phyloP scores from a whole-genome alignment of 2,329 filamentous ascomycete genomes.

The Trichoderma guizhouense region DNA sequence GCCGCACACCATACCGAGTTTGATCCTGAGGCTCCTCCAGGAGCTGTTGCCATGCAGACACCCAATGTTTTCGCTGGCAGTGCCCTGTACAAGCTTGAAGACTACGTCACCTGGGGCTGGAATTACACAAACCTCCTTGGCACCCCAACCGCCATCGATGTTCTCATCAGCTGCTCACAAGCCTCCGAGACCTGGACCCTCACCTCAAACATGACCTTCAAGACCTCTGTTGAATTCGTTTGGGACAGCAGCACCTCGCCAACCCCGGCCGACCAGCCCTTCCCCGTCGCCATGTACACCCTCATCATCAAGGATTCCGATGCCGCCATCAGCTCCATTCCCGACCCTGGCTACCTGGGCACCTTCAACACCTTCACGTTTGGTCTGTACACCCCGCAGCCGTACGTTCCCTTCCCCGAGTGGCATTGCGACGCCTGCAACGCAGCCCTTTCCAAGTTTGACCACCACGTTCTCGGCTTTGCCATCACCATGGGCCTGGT shows the following conservation, averaged over 20 bases:
- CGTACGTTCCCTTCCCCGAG: constrained; percentile 49
- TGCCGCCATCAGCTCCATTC: constrained; percentile 45
- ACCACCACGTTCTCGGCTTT: constrained; percentile 48
- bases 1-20: constrained; percentile 36
- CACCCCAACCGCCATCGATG: constrained; percentile 58
- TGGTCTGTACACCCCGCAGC: constrained; percentile 53
- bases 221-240: constrained; percentile 47
- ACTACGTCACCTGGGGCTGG: constrained; percentile 59
- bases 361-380: constrained; percentile 50
- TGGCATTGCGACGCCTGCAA: constrained; percentile 61
- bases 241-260: constrained; percentile 57
- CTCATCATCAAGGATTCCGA: constrained; percentile 61
- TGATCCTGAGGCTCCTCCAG: constrained; percentile 45
- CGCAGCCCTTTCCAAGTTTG: constrained; percentile 45
- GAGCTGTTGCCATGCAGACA: constrained; percentile 51
- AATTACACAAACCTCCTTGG: constrained; percentile 61
- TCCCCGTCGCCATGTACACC: constrained; percentile 56
- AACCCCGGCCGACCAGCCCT: constrained; percentile 43
- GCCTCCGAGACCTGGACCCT: constrained; percentile 57
- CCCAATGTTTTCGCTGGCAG: constrained; percentile 45
- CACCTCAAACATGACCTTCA: constrained; percentile 60
- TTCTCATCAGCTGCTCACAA: constrained; percentile 54
- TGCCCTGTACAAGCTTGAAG: constrained; percentile 58
- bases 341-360: constrained; percentile 55
- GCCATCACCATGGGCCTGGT: constrained; percentile 52